Evolutionary conservation across 441 rosid species (phyloP), one percentile per base, ranked within the genome.

Genomic region (Populus hybrid): DNA sequence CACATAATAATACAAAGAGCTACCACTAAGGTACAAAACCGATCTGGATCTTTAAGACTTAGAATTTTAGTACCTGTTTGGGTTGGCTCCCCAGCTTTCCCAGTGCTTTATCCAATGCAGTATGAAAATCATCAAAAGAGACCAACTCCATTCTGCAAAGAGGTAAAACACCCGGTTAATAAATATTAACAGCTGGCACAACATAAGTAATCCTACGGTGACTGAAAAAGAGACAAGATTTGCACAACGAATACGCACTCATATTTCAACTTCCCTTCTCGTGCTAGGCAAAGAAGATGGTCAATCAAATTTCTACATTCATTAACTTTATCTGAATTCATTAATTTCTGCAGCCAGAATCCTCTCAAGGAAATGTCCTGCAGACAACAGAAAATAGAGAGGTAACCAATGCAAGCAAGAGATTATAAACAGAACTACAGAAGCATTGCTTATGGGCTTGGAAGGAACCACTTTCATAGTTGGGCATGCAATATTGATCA

Each of bases 291-390:
- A 65, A 95, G 83, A 70, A 95, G 96, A 83, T 91, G 83, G 84
- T 95, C 94, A 74, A 94, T 85, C 95, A 87, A 90, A 42, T 76
- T 81, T 84, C 97, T 83, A 73, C 95, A 89, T 77, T 94, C 94
- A 64, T 73, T 82, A 23, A 88, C 85, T 84, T 90, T 93, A 59
- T 84, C 93, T 0, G 90, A 81, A 81, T 76, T 82, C 83, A 94
- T 4, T 95, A 90, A 91, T 59, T 85, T 91, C 86, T 95, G 97
- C 82, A 94, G 78, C 98, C 99, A 93, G 82, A 95, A 93, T 67
- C 99, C 97, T 78, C 84, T 92, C 89, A 93, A 83, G 21, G 92
- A 90, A 79, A 92, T 87, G 71, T 94, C 94, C 93, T 94, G 88
- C 82, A 81, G 38, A 32, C 21, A 35, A 6, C 74, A 23, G 68